Evolutionary conservation across 331 rosid species (phyloP), one percentile per base, ranked within the genome.

Genomic region (Cydonia oblonga): DNA sequence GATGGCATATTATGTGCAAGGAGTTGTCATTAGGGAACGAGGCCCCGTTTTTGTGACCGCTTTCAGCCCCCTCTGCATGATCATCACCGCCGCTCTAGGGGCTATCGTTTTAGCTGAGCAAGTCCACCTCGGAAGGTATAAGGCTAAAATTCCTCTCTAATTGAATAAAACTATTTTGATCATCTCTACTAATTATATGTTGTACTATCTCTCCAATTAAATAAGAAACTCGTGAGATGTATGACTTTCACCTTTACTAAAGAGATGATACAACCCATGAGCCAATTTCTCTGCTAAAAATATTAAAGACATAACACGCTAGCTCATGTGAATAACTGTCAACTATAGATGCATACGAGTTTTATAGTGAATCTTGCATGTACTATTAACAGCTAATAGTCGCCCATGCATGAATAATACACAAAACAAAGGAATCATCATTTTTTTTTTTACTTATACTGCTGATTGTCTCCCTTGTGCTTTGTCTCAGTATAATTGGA

Each of bases 11-110:
- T 93, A 89, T 58, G 78, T 91, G 60, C 98, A 93, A 83, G 98
- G 97, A 22, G 63, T 91, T 28, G 96, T 93, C 32, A 92, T 76
- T 3, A 86, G 85, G 70, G 82, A 85, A 78, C 86, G 96, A 38
- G 98, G 97, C 49, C 98, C 98, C 9, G 98, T 93, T 6, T 93
- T 93, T 68, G 89, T 89, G 3, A 91, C 98, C 0, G 85, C 98
- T 28, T 93, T 93, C 79, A 91, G 93, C 32, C 98, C 98, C 72
- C 82, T 93, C 1, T 84, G 90, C 78, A 91, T 91, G 98, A 92
- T 93, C 61, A 85, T 93, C 71, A 90, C 96, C 7, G 92, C 97
- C 23, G 85, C 84, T 26, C 87, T 91, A 32, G 96, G 98, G 22
- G 80, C 90, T 25, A 69, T 89, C 70, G 81, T 93, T 46, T 79